These are phyloP conservation scores for Solanum dulcamara DNA, from an alignment of 257 asterid species.

Conservation along the genomic window DNA sequence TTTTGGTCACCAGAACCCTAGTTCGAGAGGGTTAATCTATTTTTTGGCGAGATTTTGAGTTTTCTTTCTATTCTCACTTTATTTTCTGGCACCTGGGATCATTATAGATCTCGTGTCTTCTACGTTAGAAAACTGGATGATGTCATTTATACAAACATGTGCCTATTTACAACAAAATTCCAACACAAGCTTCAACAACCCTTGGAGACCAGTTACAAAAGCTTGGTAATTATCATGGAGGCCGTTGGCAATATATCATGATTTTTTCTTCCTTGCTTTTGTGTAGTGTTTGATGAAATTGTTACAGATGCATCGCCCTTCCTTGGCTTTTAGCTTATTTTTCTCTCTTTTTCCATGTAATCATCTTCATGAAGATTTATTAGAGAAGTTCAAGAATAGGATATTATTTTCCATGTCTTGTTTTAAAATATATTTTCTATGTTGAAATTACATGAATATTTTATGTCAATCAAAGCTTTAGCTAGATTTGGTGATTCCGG, in stretches of 20 bases:
- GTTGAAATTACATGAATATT: neutral
- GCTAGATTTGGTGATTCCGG: neutral
- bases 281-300: neutral
- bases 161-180: neutral
- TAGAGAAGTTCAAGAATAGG: neutral
- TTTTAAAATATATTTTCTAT: neutral
- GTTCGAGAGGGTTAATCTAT: neutral
- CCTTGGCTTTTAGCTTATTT: neutral
- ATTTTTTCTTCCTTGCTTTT: neutral
- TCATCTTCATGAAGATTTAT: neutral
- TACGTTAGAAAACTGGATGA: neutral
- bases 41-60: neutral
- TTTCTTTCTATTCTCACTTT: neutral
- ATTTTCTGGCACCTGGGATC: neutral
- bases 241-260: neutral
- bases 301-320: neutral
- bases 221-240: neutral
- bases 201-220: neutral
- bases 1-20: neutral
- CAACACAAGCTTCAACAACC: neutral
- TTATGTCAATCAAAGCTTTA: neutral
- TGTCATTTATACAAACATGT: neutral
- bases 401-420: neutral
- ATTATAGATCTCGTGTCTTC: neutral
- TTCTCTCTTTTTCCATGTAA: neutral